Conservation (phyloP, 129 eudicot species). For the Artemisia argyi region DNA sequence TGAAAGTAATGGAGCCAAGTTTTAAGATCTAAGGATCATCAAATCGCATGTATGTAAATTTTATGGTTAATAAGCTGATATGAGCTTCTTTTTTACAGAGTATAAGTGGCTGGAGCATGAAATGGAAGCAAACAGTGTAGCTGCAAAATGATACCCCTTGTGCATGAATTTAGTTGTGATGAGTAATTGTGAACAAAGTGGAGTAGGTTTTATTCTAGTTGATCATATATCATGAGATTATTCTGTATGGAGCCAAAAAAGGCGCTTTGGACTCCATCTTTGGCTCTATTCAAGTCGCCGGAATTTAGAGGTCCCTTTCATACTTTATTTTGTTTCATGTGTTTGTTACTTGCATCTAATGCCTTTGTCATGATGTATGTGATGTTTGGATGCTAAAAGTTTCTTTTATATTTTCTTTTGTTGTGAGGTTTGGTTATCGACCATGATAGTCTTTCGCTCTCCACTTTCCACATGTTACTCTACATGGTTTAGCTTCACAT, state of each 20-base stretch:
- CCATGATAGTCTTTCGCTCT: constrained; percentile 1
- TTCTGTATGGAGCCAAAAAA: constrained; percentile 32
- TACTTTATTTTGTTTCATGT: background rate
- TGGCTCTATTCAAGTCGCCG: constrained; percentile 9
- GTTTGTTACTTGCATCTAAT: background rate
- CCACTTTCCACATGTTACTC: constrained; percentile 21
- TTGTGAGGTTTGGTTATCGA: constrained; percentile 28
- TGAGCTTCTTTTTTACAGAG: constrained; percentile 18
- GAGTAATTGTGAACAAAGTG: constrained; percentile 18
- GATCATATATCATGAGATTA: constrained; percentile 22
- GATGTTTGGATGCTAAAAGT: constrained; percentile 16
- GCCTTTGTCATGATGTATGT: background rate
- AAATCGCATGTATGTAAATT: background rate
- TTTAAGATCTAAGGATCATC: too few relatives aligned
- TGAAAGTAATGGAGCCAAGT: too few relatives aligned
- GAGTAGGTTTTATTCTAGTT: constrained; percentile 23
- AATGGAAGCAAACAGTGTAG: constrained; percentile 6
- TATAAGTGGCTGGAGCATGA: constrained; percentile 17
- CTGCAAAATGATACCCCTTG: background rate
- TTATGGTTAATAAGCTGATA: background rate
- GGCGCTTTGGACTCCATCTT: constrained; percentile 26
- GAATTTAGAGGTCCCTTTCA: constrained; percentile 42
- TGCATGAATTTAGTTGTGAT: constrained; percentile 7
- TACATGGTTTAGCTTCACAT: background rate
- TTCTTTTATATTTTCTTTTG: constrained; percentile 6